Conservation (phyloP, 495 filamentous ascomycete genomes). For the Alectoria sarmentosa region DNA sequence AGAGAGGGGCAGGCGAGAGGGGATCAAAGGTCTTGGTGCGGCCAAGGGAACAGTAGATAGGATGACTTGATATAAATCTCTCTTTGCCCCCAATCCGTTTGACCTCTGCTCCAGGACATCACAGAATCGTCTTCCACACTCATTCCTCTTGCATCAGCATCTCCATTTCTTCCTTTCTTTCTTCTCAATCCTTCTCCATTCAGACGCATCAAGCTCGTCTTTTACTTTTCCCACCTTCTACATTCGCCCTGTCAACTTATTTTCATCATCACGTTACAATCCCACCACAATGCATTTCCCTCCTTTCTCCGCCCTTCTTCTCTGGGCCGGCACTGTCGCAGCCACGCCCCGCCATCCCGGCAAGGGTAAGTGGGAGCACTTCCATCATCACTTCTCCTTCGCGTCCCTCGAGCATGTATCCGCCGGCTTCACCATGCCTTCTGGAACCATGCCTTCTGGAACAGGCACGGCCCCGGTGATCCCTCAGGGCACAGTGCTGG, state of each 20-base stretch:
- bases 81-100: background rate
- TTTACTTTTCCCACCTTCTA: background rate
- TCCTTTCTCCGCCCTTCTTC: background rate
- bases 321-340: slow-evolving; percentile 4
- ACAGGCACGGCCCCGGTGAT: background rate
- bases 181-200: slow-evolving; percentile 1
- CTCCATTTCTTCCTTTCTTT: background rate
- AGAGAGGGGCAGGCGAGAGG: background rate
- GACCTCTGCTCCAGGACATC: background rate
- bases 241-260: background rate
- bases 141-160: slow-evolving; percentile 13
- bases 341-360: slow-evolving; percentile 4
- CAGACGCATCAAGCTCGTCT: slow-evolving; percentile 9
- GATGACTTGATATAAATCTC: background rate
- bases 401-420: background rate
- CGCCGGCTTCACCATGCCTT: background rate
- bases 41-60: background rate
- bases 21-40: background rate
- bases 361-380: slow-evolving; percentile 6
- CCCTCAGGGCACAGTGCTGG: background rate
- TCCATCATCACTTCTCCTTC: slow-evolving; percentile 8
- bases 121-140: slow-evolving; percentile 13
- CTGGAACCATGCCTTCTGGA: slow-evolving; percentile 3
- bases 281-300: slow-evolving; percentile 7
- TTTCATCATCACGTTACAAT: background rate